Evolutionary conservation across 257 asterid genomes (phyloP).

Genomic region (Perilla frutescens): DNA sequence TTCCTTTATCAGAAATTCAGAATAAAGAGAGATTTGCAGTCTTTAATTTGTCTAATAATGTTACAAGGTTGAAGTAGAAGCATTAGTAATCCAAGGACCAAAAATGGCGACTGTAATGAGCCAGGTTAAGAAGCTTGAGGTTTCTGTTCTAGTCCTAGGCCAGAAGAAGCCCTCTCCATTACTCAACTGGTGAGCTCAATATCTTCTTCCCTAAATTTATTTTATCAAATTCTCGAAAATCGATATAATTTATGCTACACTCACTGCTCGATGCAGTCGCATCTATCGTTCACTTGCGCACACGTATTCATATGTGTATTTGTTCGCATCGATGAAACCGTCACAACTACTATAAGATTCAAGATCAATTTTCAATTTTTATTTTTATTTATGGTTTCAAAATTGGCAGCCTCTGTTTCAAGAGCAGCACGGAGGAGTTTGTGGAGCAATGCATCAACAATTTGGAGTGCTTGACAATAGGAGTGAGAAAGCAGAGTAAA

Average conservation of each 20-base stretch:
- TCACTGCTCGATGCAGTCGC: too few relatives aligned
- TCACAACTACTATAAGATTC: background rate
- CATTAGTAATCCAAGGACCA: constrained; percentile 85
- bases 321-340: too few relatives aligned
- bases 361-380: background rate
- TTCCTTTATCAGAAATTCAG: constrained; percentile 35
- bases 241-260: background rate
- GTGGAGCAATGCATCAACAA: constrained; percentile 74
- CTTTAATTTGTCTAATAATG: background rate
- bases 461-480: constrained; percentile 85
- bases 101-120: constrained; percentile 75
- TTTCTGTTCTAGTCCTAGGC: constrained; percentile 83
- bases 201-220: too few relatives aligned
- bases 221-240: background rate
- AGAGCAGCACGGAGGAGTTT: constrained; percentile 65
- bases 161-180: constrained; percentile 70
- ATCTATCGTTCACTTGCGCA: too few relatives aligned
- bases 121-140: constrained; percentile 94
- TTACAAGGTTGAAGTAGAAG: constrained; percentile 85
- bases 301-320: too few relatives aligned
- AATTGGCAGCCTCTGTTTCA: constrained; percentile 61
- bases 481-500: constrained; percentile 80
- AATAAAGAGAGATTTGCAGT: constrained; percentile 26
- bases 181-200: constrained; percentile 52
- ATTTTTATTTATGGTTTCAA: background rate